A percentile compares a stretch with the other conserved stretches of the same genome.
Evolutionary conservation across 2,329 filamentous ascomycete species (phyloP).

Genomic region (Apiospora aurea): DNA sequence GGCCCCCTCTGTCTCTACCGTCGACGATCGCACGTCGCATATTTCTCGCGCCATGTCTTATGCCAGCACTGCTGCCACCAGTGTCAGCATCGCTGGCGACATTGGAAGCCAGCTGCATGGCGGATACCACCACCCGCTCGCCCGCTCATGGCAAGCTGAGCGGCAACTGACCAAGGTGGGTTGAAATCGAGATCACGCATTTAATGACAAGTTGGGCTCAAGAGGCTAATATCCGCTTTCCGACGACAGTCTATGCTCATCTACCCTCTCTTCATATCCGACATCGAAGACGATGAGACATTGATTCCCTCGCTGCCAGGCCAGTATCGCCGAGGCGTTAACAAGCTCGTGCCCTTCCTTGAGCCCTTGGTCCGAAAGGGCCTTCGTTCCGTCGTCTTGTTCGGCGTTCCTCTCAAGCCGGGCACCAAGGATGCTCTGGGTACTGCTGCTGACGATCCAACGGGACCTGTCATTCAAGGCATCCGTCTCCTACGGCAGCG

Average conservation of each 20-base stretch:
- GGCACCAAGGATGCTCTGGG: conserved; percentile 89
- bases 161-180: conserved; percentile 83
- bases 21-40: conserved; percentile 67
- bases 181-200: conserved; percentile 22
- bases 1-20: conserved; percentile 58
- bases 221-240: conserved; percentile 15
- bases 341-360: conserved; percentile 84
- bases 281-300: conserved; percentile 90
- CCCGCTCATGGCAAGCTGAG: conserved; percentile 83
- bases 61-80: conserved; percentile 70
- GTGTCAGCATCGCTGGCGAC: conserved; percentile 74
- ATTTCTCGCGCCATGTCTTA: conserved; percentile 71
- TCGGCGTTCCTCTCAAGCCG: conserved; percentile 86
- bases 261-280: conserved; percentile 95
- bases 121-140: conserved; percentile 81
- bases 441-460: conserved; percentile 89
- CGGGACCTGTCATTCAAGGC: conserved; percentile 86
- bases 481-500: conserved; percentile 84
- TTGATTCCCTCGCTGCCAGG: conserved; percentile 90
- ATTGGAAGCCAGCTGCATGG: conserved; percentile 86
- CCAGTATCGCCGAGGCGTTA: conserved; percentile 87
- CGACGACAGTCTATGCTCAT: conserved; percentile 88
- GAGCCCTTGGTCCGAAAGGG: conserved; percentile 89
- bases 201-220: neutral
- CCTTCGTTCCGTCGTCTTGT: conserved; percentile 90